Conservation (phyloP, 2,329 filamentous ascomycete species). For the Pleurostoma richardsiae region DNA sequence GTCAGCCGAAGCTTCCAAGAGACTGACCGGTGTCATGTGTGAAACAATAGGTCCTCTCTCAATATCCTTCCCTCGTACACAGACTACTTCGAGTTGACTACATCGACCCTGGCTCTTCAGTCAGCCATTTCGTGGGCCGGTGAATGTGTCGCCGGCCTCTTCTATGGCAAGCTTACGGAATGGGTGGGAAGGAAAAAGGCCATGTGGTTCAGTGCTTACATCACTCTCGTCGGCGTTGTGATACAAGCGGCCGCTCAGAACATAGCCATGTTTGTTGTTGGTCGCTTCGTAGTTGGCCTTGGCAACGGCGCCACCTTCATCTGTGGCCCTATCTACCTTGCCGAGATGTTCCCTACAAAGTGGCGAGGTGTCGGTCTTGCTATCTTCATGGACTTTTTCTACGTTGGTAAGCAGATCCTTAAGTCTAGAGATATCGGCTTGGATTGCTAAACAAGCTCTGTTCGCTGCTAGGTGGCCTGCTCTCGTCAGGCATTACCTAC, state of each 20-base stretch:
- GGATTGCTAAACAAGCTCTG: background rate
- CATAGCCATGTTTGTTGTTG: constrained; percentile 44
- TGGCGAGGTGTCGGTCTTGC: constrained; percentile 37
- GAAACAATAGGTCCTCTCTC: constrained; percentile 27
- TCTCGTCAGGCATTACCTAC: constrained; percentile 40
- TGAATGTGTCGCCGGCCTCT: constrained; percentile 34
- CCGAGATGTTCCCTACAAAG: constrained; percentile 39
- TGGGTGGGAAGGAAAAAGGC: constrained; percentile 33
- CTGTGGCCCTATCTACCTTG: constrained; percentile 40
- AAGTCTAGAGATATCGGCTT: background rate
- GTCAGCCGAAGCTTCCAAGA: too few species aligned
- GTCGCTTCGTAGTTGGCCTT: constrained; percentile 40
- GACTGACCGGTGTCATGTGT: background rate
- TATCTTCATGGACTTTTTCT: constrained; percentile 23
- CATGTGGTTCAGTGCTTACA: constrained; percentile 30
- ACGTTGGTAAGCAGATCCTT: constrained; percentile 17
- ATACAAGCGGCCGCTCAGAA: constrained; percentile 43
- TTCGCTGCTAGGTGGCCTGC: constrained; percentile 16
- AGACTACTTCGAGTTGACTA: constrained; percentile 49
- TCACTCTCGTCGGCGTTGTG: constrained; percentile 37
- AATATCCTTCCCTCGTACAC: constrained; percentile 53
- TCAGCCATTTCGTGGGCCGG: constrained; percentile 50
- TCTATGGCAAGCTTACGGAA: constrained; percentile 37
- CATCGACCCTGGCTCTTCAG: constrained; percentile 46
- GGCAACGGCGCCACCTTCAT: constrained; percentile 35